These are phyloP conservation scores for Monosporascus sp. DNA, from an alignment of 2,329 filamentous ascomycete genomes.

Conservation along the genomic window DNA sequence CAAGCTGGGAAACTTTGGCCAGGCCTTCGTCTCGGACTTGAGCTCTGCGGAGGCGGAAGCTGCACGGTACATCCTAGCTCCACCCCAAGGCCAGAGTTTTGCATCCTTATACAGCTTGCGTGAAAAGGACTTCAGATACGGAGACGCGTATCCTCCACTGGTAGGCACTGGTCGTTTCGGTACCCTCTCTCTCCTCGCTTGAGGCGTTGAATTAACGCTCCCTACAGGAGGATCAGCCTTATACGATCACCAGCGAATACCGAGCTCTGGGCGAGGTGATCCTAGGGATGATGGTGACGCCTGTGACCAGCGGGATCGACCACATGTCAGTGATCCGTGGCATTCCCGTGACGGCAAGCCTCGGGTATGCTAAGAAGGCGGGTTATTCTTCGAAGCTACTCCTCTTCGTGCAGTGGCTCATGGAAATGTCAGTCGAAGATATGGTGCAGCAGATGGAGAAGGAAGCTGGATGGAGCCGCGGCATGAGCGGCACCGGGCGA, in stretches of 20 bases:
- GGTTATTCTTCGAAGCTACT: constrained; percentile 16
- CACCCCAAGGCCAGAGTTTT: constrained; percentile 6
- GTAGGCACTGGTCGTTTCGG: constrained; percentile 12
- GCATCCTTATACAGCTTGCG: constrained; percentile 13
- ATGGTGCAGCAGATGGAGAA: constrained; percentile 14
- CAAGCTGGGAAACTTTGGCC: constrained; percentile 45
- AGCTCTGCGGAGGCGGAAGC: constrained; percentile 5
- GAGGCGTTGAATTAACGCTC: constrained; percentile 5
- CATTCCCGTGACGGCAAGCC: constrained; percentile 6
- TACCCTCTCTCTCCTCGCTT: background rate
- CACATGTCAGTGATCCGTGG: constrained; percentile 11
- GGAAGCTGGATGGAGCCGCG: background rate
- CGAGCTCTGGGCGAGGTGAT: constrained; percentile 24
- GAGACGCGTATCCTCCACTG: constrained; percentile 16
- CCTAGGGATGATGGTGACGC: constrained; percentile 25
- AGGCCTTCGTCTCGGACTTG: constrained; percentile 35
- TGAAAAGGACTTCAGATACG: constrained; percentile 6
- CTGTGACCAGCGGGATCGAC: constrained; percentile 1
- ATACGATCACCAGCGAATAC: constrained; percentile 26
- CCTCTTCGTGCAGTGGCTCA: constrained; percentile 19
- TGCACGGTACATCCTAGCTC: constrained; percentile 17
- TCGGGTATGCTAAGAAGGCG: constrained; percentile 1
- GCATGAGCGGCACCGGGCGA: background rate
- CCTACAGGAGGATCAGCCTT: constrained; percentile 19
- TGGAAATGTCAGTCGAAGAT: constrained; percentile 8